A percentile compares a stretch with the other conserved stretches of the same genome.
Evolutionary conservation across 257 asterid genomes (phyloP).

Genomic region (Echites panduratus): DNA sequence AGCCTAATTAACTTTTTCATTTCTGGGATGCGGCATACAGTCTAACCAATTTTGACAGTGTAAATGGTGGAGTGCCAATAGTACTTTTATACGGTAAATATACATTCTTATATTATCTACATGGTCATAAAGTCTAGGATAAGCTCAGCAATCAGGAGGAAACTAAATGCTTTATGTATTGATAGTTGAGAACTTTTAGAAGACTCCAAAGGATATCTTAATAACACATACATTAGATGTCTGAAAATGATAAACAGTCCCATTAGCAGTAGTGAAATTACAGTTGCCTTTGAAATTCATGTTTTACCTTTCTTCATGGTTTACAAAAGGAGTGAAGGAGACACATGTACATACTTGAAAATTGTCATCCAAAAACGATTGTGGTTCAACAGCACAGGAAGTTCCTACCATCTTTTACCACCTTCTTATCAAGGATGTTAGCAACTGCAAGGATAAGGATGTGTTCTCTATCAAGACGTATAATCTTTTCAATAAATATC

Average conservation of each 20-base stretch:
- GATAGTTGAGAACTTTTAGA: not conserved
- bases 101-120: not conserved
- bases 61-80: not conserved
- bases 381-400: slow-evolving; percentile 9
- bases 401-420: slow-evolving; percentile 40
- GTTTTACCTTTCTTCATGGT: slow-evolving; percentile 7
- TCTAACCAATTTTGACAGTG: too few relatives aligned
- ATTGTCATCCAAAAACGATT: slow-evolving; percentile 21
- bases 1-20: not conserved
- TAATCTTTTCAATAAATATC: not conserved
- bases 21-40: too few relatives aligned
- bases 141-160: not conserved
- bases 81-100: not conserved
- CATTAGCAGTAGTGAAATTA: not conserved
- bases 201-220: not conserved
- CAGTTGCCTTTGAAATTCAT: not conserved
- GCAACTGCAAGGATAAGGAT: slow-evolving; percentile 52
- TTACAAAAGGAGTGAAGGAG: not conserved
- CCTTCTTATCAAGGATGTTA: slow-evolving; percentile 80
- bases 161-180: not conserved
- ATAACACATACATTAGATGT: not conserved
- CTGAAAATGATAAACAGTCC: not conserved
- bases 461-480: slow-evolving; percentile 13
- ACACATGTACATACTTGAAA: slow-evolving; percentile 19
- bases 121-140: not conserved